phyloP scores from a whole-genome alignment of 192 early-diverging fungal species.

The Backusella westeae region DNA sequence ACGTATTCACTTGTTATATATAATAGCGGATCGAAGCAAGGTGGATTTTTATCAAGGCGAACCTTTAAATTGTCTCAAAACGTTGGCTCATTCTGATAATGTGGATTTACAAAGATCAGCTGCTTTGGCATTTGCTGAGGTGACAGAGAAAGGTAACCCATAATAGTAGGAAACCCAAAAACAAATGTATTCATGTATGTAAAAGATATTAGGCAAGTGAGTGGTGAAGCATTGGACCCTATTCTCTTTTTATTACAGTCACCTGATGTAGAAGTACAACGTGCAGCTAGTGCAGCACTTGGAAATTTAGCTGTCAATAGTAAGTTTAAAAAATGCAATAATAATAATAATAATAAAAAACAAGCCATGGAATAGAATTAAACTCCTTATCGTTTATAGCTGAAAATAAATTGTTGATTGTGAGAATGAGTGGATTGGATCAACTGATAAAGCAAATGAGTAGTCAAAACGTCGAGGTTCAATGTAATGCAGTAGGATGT shows the following conservation, averaged over 20 bases:
- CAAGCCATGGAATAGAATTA: not conserved
- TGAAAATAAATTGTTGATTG: constrained; percentile 82
- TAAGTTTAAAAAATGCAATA: constrained; percentile 27
- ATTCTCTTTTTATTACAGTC: constrained; percentile 81
- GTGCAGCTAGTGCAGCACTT: constrained; percentile 81
- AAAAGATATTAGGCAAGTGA: constrained; percentile 69
- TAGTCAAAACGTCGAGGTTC: constrained; percentile 82
- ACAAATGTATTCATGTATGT: not conserved
- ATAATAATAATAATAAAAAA: not conserved
- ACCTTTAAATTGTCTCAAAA: constrained; percentile 74
- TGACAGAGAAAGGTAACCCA: constrained; percentile 74
- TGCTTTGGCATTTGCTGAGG: constrained; percentile 87
- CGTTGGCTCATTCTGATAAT: constrained; percentile 78
- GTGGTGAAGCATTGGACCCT: constrained; percentile 74
- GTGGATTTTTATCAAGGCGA: constrained; percentile 84
- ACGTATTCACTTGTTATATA: not conserved
- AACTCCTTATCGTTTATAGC: constrained; percentile 41
- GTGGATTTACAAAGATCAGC: constrained; percentile 84
- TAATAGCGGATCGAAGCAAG: constrained; percentile 61
- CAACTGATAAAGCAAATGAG: constrained; percentile 85
- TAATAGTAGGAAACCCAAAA: constrained; percentile 17
- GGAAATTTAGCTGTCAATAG: constrained; percentile 82
- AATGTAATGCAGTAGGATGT: constrained; percentile 92
- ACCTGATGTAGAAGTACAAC: constrained; percentile 80
- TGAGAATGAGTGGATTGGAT: constrained; percentile 77